Evolutionary conservation across 768 basidiomycete species (phyloP).

Genomic region (Boletus eberwhitei): DNA sequence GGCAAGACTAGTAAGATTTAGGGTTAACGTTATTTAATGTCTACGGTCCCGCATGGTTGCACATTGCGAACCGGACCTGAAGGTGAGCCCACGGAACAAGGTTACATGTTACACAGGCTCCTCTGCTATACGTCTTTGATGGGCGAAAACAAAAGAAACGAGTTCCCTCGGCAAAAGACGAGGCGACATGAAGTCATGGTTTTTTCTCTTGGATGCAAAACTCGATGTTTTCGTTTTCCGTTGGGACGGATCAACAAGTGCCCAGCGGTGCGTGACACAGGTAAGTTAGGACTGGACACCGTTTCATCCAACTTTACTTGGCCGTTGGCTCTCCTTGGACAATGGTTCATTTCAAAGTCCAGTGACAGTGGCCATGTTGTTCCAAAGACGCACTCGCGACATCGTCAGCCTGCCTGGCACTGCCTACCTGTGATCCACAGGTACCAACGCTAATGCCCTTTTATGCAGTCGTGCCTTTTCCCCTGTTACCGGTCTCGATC

Average conservation of each 20-base stretch:
- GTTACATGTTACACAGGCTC: neutral
- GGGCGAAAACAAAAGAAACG: constrained; percentile 7
- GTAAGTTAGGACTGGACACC: too few species aligned
- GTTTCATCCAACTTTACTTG: too few species aligned
- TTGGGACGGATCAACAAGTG: neutral
- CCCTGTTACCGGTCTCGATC: neutral
- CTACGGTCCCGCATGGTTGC: neutral
- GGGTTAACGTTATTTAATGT: neutral
- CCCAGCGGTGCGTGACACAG: too few species aligned
- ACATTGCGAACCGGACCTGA: neutral
- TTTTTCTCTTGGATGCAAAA: neutral
- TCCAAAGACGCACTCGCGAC: neutral
- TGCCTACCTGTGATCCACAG: neutral
- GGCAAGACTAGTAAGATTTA: constrained; percentile 19
- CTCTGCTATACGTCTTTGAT: neutral
- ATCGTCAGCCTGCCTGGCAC: neutral
- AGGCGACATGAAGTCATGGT: neutral
- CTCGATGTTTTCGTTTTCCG: neutral
- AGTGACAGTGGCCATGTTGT: too few species aligned
- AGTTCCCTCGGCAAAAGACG: neutral
- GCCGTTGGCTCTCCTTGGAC: neutral
- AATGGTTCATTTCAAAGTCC: neutral
- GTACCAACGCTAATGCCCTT: neutral
- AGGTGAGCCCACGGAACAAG: neutral
- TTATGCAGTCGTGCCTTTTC: neutral